A percentile compares a stretch with the other conserved stretches of the same genome.
These are phyloP conservation scores for Rhexocercosporidium sp. DNA, from an alignment of 2,329 filamentous ascomycete genomes.

Conservation along the genomic window DNA sequence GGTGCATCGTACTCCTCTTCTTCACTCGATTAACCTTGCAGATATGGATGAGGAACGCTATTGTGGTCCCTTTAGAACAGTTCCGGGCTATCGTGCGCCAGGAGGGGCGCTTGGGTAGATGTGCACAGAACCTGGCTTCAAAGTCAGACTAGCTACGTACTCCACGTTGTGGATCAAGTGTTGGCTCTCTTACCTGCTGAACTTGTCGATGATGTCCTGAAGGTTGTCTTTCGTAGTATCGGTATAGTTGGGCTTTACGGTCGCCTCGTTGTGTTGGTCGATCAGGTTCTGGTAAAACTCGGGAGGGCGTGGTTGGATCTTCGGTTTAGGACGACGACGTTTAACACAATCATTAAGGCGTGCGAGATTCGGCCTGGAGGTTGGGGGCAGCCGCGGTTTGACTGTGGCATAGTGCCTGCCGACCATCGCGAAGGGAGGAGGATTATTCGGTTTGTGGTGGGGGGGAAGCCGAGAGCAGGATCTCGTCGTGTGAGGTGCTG, in stretches of 20 bases:
- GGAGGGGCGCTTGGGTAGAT: constrained; percentile 1
- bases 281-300: constrained; percentile 22
- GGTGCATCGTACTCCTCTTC: constrained; percentile 30
- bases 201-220: constrained; percentile 19
- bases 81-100: constrained; percentile 15
- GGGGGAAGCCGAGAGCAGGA: constrained; percentile 8
- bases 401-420: constrained; percentile 12
- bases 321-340: constrained; percentile 26
- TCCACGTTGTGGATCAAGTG: background rate
- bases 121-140: constrained; percentile 17
- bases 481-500: background rate
- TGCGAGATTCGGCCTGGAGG: constrained; percentile 17
- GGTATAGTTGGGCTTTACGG: constrained; percentile 20
- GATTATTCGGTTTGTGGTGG: constrained; percentile 7
- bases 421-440: background rate
- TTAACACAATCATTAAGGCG: constrained; percentile 22
- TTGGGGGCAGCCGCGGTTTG: constrained; percentile 15
- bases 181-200: constrained; percentile 19
- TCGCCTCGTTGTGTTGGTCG: constrained; percentile 20
- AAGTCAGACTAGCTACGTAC: constrained; percentile 14
- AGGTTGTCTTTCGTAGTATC: constrained; percentile 25
- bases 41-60: background rate
- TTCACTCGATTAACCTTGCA: constrained; percentile 16
- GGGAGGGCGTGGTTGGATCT: constrained; percentile 21
- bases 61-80: constrained; percentile 16